phyloP scores from a whole-genome alignment of 2,329 filamentous ascomycete species.

The Colletotrichum gigasporum region DNA sequence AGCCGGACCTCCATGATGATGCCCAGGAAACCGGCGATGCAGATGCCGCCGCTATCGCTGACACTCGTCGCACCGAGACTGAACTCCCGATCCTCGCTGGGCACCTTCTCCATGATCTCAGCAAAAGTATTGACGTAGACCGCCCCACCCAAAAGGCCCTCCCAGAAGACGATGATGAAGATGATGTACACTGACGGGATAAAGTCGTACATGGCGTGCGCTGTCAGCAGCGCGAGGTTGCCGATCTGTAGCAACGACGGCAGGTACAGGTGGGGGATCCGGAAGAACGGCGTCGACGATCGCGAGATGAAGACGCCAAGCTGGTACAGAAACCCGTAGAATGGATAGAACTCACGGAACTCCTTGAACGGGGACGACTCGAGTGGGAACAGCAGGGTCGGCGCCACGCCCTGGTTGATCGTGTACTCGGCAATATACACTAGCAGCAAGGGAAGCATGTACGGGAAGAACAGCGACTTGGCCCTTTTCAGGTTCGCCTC shows the following conservation, averaged over 20 bases:
- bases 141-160: slow-evolving; percentile 87
- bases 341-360: slow-evolving; percentile 90
- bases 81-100: slow-evolving; percentile 84
- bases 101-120: slow-evolving; percentile 87
- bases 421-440: slow-evolving; percentile 98
- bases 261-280: slow-evolving; percentile 82
- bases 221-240: slow-evolving; percentile 78
- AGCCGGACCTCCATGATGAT: slow-evolving; percentile 84
- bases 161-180: slow-evolving; percentile 90
- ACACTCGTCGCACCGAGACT: slow-evolving; percentile 90
- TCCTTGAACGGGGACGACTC: slow-evolving; percentile 78
- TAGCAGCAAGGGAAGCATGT: slow-evolving; percentile 89
- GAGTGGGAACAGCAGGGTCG: slow-evolving; percentile 89
- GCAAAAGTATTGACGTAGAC: slow-evolving; percentile 98
- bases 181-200: slow-evolving; percentile 88
- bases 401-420: slow-evolving; percentile 94
- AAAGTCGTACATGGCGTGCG: slow-evolving; percentile 83
- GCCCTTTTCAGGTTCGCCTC: slow-evolving; percentile 71
- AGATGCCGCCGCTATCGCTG: slow-evolving; percentile 91
- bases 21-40: slow-evolving; percentile 83
- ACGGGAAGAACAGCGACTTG: slow-evolving; percentile 75
- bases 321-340: slow-evolving; percentile 95
- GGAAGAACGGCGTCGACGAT: slow-evolving; percentile 87
- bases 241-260: slow-evolving; percentile 83
- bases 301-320: slow-evolving; percentile 94